Evolutionary conservation across 345 rosid species (phyloP), one percentile per base, ranked within the genome.

Genomic region (Eucalyptus shirleyi): DNA sequence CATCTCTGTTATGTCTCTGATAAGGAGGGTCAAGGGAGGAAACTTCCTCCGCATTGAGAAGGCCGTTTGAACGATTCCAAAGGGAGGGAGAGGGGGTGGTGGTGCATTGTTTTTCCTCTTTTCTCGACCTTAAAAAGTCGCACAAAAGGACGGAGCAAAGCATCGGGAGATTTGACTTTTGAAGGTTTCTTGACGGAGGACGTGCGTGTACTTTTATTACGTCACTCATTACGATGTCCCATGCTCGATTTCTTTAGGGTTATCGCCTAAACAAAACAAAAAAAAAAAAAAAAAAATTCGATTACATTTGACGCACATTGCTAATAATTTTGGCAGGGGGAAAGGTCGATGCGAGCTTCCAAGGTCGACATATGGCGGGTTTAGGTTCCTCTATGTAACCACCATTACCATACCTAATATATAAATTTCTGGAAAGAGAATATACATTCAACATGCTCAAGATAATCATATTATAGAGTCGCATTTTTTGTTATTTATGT

Each of bases 21-120:
- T 28, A 49, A 86, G 88, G 89, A 91, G 85, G 90, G 86, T 32
- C 59, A 42, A 32, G 26, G 85, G 72, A 47, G 85, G 44, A n/a
- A 32, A 30, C 42, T 30, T 81, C 34, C 18, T 26, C 65, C 87
- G 55, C 93, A 91, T 92, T 67, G 93, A 87, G 62, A 89, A 49
- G 62, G 51, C 56, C 88, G 93, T 88, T 93, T 93, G 94, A 93
- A 90, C 81, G 82, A 87, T 91, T 90, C 93, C 82, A 5, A 37
- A 67, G 9, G 40, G 45, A 15, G 34, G 40, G 24, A 21, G 59
- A n/a, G 65, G 67, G 67, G 67, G 32, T 3, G 67, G 67, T 3
- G 67, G 13, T 16, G 9, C 28, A 55, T 32, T 18, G 62, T 86
- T 37, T 18, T 30, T 17, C 72, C 17, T 30, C 14, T 34, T 37